A percentile compares a stretch with the other conserved stretches of the same genome.
phyloP scores from a whole-genome alignment of 2,329 filamentous ascomycete genomes.

The Microsporum audouinii region DNA sequence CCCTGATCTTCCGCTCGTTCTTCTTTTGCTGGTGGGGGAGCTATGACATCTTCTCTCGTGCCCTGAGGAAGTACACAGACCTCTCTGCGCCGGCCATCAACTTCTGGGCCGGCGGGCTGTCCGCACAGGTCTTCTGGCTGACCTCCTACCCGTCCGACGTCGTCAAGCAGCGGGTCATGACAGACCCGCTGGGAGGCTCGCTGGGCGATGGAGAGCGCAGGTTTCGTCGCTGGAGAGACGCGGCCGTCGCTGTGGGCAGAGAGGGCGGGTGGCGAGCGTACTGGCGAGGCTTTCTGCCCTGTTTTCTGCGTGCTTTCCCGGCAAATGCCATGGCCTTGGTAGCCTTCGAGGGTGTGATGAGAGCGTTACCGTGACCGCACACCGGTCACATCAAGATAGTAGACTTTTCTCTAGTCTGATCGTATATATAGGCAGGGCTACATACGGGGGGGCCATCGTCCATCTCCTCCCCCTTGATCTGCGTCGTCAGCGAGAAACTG shows the following conservation, averaged over 20 bases:
- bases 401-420: too few species aligned
- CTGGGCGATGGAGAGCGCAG: constrained; percentile 55
- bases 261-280: constrained; percentile 71
- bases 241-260: constrained; percentile 61
- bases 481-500: too few species aligned
- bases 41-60: constrained; percentile 71
- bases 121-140: constrained; percentile 89
- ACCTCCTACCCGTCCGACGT: constrained; percentile 86
- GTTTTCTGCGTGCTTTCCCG: constrained; percentile 85
- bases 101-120: constrained; percentile 92
- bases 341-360: constrained; percentile 87
- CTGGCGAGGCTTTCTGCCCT: constrained; percentile 88
- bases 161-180: constrained; percentile 96
- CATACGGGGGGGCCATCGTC: too few species aligned
- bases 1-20: constrained; percentile 76
- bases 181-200: constrained; percentile 66
- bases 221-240: constrained; percentile 69
- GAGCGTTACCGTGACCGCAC: constrained; percentile 33
- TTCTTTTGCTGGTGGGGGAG: constrained; percentile 99
- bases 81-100: constrained; percentile 73
- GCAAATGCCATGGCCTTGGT: constrained; percentile 90
- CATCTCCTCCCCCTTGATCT: too few species aligned
- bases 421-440: neutral
- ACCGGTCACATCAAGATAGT: too few species aligned
- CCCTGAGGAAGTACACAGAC: constrained; percentile 53